Evolutionary conservation across 345 rosid species (phyloP).

Genomic region (Murraya paniculata): DNA sequence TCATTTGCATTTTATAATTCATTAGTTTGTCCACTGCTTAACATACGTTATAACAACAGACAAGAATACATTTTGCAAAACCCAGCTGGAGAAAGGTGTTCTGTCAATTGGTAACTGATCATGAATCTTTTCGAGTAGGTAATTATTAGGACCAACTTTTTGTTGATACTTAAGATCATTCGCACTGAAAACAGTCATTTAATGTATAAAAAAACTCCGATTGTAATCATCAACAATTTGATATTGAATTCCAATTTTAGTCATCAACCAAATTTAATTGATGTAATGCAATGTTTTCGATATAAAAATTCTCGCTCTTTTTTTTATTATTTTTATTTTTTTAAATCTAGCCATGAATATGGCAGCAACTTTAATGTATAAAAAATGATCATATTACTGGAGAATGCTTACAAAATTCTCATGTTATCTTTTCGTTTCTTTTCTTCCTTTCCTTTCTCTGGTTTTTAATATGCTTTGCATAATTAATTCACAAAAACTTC

Average conservation of each 20-base stretch:
- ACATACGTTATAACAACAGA: slow-evolving; percentile 44
- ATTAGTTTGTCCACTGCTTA: slow-evolving; percentile 2
- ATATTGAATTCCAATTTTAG: slow-evolving; percentile 7
- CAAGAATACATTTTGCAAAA: slow-evolving; percentile 90
- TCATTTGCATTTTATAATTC: neutral
- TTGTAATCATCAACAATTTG: too few relatives aligned
- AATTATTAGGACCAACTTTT: slow-evolving; percentile 17
- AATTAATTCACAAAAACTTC: neutral
- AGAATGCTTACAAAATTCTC: neutral
- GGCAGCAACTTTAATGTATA: neutral
- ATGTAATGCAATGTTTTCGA: neutral
- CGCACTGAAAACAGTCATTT: neutral
- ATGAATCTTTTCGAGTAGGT: slow-evolving; percentile 69
- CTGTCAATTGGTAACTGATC: slow-evolving; percentile 50
- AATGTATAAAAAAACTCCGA: too few relatives aligned
- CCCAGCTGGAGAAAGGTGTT: slow-evolving; percentile 96
- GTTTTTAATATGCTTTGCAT: too few relatives aligned
- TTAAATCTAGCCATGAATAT: neutral
- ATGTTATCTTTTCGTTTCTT: neutral
- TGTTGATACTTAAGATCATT: neutral
- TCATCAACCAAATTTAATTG: neutral
- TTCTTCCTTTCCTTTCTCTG: neutral
- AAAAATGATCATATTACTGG: neutral
- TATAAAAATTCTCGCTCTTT: neutral
- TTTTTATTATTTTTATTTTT: too few relatives aligned